Conservation (phyloP, 495 filamentous ascomycete species). For the Achaetomiella virescens region DNA sequence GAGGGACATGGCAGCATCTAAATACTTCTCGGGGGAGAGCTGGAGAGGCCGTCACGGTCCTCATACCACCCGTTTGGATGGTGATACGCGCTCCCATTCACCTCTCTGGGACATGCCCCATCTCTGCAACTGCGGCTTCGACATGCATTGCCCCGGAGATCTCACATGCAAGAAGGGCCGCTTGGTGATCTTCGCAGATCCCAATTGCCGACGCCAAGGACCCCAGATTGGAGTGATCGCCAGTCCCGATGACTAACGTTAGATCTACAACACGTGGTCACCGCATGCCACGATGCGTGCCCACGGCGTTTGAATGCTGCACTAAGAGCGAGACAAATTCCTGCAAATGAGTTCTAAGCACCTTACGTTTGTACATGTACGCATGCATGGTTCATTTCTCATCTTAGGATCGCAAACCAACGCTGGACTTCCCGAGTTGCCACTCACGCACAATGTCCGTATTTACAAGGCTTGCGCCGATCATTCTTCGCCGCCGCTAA, state of each 20-base stretch:
- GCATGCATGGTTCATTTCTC: too few species aligned
- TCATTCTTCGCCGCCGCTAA: too few species aligned
- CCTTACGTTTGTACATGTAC: too few species aligned
- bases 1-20: neutral
- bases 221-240: neutral
- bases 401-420: too few species aligned
- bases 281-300: neutral
- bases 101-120: neutral
- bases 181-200: slow-evolving; percentile 12
- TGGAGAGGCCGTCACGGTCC: neutral
- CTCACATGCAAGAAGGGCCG: neutral
- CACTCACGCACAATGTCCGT: too few species aligned
- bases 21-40: neutral
- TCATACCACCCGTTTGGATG: neutral
- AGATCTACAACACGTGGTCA: neutral
- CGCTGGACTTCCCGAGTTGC: too few species aligned
- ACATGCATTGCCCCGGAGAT: neutral
- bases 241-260: slow-evolving; percentile 1
- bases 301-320: neutral
- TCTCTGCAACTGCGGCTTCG: neutral
- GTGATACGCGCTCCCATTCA: neutral
- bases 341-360: too few species aligned
- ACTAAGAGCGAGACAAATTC: too few species aligned
- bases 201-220: slow-evolving; percentile 8
- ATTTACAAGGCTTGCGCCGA: too few species aligned